A percentile compares a stretch with the other conserved stretches of the same genome.
Conservation (phyloP, 106 monocot genomes). For the Hemerocallis citrina region DNA sequence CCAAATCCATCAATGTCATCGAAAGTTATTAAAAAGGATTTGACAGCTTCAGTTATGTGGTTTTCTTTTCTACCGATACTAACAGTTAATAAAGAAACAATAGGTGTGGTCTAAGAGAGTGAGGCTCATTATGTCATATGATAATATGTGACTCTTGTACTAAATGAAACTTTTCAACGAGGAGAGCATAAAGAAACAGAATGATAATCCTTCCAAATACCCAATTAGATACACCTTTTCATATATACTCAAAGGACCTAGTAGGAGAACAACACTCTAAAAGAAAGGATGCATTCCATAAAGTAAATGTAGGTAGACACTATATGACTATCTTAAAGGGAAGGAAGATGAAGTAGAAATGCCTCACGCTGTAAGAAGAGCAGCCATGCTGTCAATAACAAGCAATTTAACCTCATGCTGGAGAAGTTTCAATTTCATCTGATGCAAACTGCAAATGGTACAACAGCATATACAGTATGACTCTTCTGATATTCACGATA, state of each 20-base stretch:
- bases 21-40: too few species aligned
- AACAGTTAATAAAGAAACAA: too few species aligned
- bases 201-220: neutral
- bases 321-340: neutral
- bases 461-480: neutral
- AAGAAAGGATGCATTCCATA: neutral
- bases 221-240: neutral
- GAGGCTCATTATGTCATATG: too few species aligned
- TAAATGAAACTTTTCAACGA: neutral
- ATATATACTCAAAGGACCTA: neutral
- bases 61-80: too few species aligned
- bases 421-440: conserved; percentile 64
- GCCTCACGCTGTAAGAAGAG: conserved; percentile 48
- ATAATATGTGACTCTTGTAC: neutral
- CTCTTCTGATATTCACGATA: neutral
- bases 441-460: conserved; percentile 57
- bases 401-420: conserved; percentile 82
- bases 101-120: too few species aligned
- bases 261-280: neutral
- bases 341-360: conserved; percentile 1
- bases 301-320: neutral
- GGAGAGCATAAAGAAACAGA: neutral
- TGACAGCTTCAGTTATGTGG: too few species aligned
- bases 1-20: too few species aligned
- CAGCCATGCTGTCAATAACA: conserved; percentile 92